These are phyloP conservation scores for Vitis vinifera DNA, from an alignment of 164 flowering plant species.

Conservation along the genomic window ASM3070453v1 NC_081815.1:4097001-4097500, in stretches of 20 bases:
- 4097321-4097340: slow-evolving; percentile 77
- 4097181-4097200: slow-evolving; percentile 15
- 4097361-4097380: slow-evolving; percentile 88
- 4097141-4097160: slow-evolving; percentile 34
- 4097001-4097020: background rate
- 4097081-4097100: slow-evolving; percentile 23
- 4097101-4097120: slow-evolving; percentile 20
- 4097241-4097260: slow-evolving; percentile 31
- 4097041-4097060: slow-evolving; percentile 24
- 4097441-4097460: slow-evolving; percentile 27
- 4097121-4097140: slow-evolving; percentile 17
- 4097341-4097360: slow-evolving; percentile 94
- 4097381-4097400: slow-evolving; percentile 80
- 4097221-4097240: slow-evolving; percentile 24
- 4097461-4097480: slow-evolving; percentile 35
- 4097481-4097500: slow-evolving; percentile 75
- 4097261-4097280: slow-evolving; percentile 73
- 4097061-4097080: slow-evolving; percentile 31
- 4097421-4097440: slow-evolving; percentile 50
- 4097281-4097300: slow-evolving; percentile 90
- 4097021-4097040: slow-evolving; percentile 5
- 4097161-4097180: slow-evolving; percentile 9
- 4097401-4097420: slow-evolving; percentile 81
- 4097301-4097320: slow-evolving; percentile 81
- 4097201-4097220: background rate